Percentiles rank a stretch among this genome's conserved stretches.
Evolutionary conservation across 129 eudicot genomes (phyloP).

Genomic region (Tagetes erecta): DNA sequence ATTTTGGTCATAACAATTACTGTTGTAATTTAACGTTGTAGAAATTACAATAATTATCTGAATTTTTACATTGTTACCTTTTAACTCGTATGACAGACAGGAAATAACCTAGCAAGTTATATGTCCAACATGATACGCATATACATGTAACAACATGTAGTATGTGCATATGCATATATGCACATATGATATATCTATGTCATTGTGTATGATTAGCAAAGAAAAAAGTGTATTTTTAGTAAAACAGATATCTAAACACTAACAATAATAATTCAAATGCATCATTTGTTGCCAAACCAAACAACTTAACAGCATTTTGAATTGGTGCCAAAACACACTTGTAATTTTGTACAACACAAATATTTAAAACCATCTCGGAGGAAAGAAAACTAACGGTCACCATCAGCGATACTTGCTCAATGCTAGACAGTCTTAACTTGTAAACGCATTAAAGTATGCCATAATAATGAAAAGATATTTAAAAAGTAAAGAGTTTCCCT

Average conservation of each 20-base stretch:
- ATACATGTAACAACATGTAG: too few relatives aligned
- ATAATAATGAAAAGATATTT: conserved; percentile 31
- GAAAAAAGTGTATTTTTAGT: too few relatives aligned
- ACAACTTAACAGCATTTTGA: conserved; percentile 12
- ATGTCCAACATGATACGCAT: too few relatives aligned
- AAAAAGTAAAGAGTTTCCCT: conserved; percentile 29
- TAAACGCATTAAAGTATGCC: conserved; percentile 25
- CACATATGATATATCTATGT: too few relatives aligned
- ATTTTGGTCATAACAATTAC: too few relatives aligned
- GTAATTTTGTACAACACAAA: conserved; percentile 12
- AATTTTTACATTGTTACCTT: too few relatives aligned
- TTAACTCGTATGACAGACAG: too few relatives aligned
- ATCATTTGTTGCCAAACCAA: conserved; percentile 25
- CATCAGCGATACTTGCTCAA: background rate
- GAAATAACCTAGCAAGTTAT: too few relatives aligned
- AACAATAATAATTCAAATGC: conserved; percentile 27
- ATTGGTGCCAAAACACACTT: conserved; percentile 16
- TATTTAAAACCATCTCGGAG: background rate
- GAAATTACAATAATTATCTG: too few relatives aligned
- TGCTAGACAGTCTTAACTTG: background rate
- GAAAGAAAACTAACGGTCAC: background rate
- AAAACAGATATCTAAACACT: conserved; percentile 32
- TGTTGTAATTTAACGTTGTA: too few relatives aligned
- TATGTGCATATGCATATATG: too few relatives aligned
- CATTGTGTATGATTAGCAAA: too few relatives aligned